A percentile compares a stretch with the other conserved stretches of the same genome.
phyloP scores from a whole-genome alignment of 2,329 filamentous ascomycete species.

The Daldinia sp. region DNA sequence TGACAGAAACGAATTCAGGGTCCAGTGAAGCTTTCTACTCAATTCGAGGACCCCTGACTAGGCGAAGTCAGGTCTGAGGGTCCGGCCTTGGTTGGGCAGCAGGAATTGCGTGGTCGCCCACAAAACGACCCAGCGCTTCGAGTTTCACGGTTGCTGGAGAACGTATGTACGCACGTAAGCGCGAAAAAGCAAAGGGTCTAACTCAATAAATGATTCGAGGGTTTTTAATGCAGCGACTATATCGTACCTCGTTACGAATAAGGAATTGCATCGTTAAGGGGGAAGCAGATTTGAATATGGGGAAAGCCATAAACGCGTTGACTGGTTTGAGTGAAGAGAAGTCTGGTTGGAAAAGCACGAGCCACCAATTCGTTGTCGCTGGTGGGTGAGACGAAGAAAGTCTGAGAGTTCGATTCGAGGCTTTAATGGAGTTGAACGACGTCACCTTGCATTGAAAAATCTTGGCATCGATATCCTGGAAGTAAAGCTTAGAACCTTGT shows the following conservation, averaged over 20 bases:
- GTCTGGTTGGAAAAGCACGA: constrained; percentile 15
- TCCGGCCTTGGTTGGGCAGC: constrained; percentile 35
- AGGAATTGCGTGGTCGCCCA: constrained; percentile 24
- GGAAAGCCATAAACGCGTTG: background rate
- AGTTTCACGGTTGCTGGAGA: background rate
- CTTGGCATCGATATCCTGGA: constrained; percentile 27
- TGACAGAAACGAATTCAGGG: constrained; percentile 16
- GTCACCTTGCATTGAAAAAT: constrained; percentile 31
- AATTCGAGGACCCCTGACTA: constrained; percentile 25
- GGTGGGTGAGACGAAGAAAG: background rate
- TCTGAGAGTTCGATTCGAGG: constrained; percentile 9
- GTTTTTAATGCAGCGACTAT: background rate
- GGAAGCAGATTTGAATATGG: background rate
- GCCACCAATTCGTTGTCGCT: constrained; percentile 8
- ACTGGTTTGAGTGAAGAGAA: background rate
- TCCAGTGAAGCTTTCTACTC: constrained; percentile 10
- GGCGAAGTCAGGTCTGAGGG: constrained; percentile 16
- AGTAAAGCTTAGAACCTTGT: constrained; percentile 11
- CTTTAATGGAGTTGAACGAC: constrained; percentile 21
- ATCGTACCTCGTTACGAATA: constrained; percentile 1
- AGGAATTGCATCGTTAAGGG: background rate
- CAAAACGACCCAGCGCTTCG: constrained; percentile 10
- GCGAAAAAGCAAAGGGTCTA: background rate
- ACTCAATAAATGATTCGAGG: background rate
- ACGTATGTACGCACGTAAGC: constrained; percentile 11